phyloP scores from a whole-genome alignment of 2,329 filamentous ascomycete species.

The Fusarium burgessii region DNA sequence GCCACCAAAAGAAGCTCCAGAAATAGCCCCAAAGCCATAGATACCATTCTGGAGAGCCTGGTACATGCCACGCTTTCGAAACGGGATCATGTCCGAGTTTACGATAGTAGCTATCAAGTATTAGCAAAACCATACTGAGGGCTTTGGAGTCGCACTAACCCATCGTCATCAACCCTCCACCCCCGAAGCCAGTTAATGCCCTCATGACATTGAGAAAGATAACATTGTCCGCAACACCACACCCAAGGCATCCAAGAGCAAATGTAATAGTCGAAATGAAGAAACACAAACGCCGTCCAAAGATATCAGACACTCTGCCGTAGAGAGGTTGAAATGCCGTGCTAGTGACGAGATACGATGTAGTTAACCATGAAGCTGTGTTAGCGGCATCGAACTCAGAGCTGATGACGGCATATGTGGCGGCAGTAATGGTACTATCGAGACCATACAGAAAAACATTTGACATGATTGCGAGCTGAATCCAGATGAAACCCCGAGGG shows the following conservation, averaged over 20 bases:
- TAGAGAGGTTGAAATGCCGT: slow-evolving; percentile 80
- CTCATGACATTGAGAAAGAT: slow-evolving; percentile 72
- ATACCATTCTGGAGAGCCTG: slow-evolving; percentile 71
- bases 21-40: slow-evolving; percentile 71
- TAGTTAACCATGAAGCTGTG: slow-evolving; percentile 80
- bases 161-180: slow-evolving; percentile 77
- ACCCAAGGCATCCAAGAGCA: slow-evolving; percentile 72
- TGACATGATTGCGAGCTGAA: slow-evolving; percentile 71
- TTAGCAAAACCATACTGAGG: neutral
- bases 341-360: slow-evolving; percentile 76
- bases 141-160: slow-evolving; percentile 56
- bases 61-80: slow-evolving; percentile 67
- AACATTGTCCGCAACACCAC: slow-evolving; percentile 69
- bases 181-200: slow-evolving; percentile 76
- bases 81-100: slow-evolving; percentile 74
- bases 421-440: slow-evolving; percentile 79
- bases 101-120: slow-evolving; percentile 60
- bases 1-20: slow-evolving; percentile 73
- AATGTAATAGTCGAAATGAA: slow-evolving; percentile 74
- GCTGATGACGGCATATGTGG: slow-evolving; percentile 79
- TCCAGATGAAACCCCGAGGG: slow-evolving; percentile 66
- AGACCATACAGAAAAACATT: slow-evolving; percentile 76
- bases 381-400: slow-evolving; percentile 80
- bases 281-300: slow-evolving; percentile 73
- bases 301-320: slow-evolving; percentile 76